Evolutionary conservation across 208 protist species (phyloP).

Genomic region (Leishmania amazonensis): DNA sequence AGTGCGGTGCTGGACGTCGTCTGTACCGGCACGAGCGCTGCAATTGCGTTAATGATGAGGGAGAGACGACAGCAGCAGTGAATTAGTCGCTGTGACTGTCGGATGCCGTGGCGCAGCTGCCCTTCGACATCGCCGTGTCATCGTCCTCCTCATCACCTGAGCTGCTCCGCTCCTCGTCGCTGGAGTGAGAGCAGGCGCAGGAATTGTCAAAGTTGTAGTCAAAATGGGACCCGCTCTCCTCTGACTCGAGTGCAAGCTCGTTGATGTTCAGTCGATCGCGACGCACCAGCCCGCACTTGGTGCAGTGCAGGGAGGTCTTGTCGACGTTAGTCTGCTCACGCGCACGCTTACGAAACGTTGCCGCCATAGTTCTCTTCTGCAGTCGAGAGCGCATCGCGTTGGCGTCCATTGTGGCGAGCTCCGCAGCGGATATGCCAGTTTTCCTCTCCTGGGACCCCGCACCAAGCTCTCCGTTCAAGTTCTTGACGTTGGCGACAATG

Average conservation of each 20-base stretch:
- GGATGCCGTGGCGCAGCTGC: neutral
- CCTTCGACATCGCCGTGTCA: conserved; percentile 10
- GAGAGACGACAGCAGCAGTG: neutral
- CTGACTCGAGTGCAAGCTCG: conserved; percentile 84
- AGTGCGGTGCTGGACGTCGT: neutral
- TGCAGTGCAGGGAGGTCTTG: conserved; percentile 80
- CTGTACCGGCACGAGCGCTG: neutral
- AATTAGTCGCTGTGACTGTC: neutral
- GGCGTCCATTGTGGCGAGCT: conserved; percentile 72
- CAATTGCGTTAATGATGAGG: neutral
- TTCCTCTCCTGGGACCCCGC: neutral
- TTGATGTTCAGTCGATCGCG: conserved; percentile 88
- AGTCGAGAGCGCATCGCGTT: conserved; percentile 68
- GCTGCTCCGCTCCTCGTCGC: conserved; percentile 46
- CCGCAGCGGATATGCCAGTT: conserved; percentile 32
- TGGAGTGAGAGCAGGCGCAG: conserved; percentile 77
- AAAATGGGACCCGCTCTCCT: conserved; percentile 88
- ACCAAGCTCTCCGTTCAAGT: conserved; percentile 67
- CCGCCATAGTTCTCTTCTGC: conserved; percentile 50
- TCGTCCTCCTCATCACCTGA: conserved; percentile 32
- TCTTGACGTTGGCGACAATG: conserved; percentile 74
- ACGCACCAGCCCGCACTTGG: conserved; percentile 84
- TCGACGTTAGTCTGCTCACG: conserved; percentile 79
- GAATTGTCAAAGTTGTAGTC: conserved; percentile 92
- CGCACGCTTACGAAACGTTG: conserved; percentile 68